A percentile compares a stretch with the other conserved stretches of the same genome.
Evolutionary conservation across 2,329 filamentous ascomycete genomes (phyloP).

Genomic region (Phaeophleospora eucalypticola): DNA sequence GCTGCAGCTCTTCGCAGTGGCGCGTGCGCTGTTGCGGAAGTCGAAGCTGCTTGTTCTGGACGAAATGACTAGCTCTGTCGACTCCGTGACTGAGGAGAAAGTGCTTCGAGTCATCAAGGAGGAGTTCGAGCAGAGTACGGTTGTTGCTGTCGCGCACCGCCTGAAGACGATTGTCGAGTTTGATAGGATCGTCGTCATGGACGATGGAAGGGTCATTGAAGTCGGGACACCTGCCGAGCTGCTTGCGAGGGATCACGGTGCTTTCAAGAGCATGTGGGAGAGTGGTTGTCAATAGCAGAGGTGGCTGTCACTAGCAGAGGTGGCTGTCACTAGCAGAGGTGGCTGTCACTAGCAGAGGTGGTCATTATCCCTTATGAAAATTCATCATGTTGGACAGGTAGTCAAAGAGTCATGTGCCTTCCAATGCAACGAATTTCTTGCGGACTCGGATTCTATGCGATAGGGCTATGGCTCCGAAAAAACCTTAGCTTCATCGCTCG

Average conservation of each 20-base stretch:
- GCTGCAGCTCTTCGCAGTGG: slow-evolving; percentile 49
- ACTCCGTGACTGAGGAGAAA: slow-evolving; percentile 53
- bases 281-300: too few species aligned
- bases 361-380: too few species aligned
- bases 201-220: slow-evolving; percentile 48
- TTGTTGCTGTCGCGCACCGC: slow-evolving; percentile 56
- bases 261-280: slow-evolving; percentile 8
- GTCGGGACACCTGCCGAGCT: slow-evolving; percentile 23
- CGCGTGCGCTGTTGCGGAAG: slow-evolving; percentile 43
- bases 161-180: slow-evolving; percentile 54
- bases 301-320: too few species aligned
- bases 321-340: too few species aligned
- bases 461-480: too few species aligned
- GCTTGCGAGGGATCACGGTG: slow-evolving; percentile 8
- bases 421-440: too few species aligned
- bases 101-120: slow-evolving; percentile 50
- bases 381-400: too few species aligned
- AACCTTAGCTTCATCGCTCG: too few species aligned
- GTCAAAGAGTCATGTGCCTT: too few species aligned
- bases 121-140: slow-evolving; percentile 54
- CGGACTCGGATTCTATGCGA: too few species aligned
- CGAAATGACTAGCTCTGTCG: slow-evolving; percentile 44
- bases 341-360: too few species aligned
- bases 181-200: slow-evolving; percentile 51
- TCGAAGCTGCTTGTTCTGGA: slow-evolving; percentile 41